Conservation (phyloP, 768 basidiomycete genomes). For the Tulasnella sp. region DNA sequence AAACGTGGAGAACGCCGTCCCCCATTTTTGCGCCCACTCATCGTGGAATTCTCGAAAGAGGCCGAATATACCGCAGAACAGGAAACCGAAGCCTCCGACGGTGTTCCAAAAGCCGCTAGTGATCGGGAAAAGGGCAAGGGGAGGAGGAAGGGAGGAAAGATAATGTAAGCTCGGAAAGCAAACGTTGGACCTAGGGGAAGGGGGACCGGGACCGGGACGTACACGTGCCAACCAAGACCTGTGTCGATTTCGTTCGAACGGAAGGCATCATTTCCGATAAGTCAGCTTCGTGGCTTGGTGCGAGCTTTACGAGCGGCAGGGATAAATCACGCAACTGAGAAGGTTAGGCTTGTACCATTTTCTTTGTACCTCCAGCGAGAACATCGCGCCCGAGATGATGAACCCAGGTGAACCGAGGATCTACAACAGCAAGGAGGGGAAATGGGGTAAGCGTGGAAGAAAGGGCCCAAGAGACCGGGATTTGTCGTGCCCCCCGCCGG, state of each 20-base stretch:
- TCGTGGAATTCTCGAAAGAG: conserved; percentile 6
- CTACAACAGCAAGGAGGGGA: no score
- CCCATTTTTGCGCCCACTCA: conserved; percentile 25
- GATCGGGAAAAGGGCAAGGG: not conserved
- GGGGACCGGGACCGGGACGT: no score
- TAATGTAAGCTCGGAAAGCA: no score
- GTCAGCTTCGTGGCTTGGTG: no score
- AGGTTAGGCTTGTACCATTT: conserved; percentile 27
- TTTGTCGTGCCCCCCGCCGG: no score
- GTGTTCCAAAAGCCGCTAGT: conserved; percentile 30
- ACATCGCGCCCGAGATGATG: conserved; percentile 26
- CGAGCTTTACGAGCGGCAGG: no score
- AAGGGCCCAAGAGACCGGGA: no score
- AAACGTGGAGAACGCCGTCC: conserved; percentile 30
- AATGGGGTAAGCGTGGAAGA: no score
- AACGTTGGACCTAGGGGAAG: no score
- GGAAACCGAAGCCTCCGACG: conserved; percentile 30
- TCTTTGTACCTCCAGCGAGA: conserved; percentile 29
- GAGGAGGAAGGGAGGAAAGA: no score
- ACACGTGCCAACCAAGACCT: conserved; percentile 23
- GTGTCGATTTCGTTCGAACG: no score
- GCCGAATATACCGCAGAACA: conserved; percentile 30
- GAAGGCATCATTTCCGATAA: no score
- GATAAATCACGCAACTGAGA: not conserved
- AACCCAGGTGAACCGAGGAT: conserved; percentile 29